Evolutionary conservation across 176 grass and related monocot species (phyloP), one percentile per base, ranked within the genome.

Genomic region (Rhipidocladum racemiflorum): DNA sequence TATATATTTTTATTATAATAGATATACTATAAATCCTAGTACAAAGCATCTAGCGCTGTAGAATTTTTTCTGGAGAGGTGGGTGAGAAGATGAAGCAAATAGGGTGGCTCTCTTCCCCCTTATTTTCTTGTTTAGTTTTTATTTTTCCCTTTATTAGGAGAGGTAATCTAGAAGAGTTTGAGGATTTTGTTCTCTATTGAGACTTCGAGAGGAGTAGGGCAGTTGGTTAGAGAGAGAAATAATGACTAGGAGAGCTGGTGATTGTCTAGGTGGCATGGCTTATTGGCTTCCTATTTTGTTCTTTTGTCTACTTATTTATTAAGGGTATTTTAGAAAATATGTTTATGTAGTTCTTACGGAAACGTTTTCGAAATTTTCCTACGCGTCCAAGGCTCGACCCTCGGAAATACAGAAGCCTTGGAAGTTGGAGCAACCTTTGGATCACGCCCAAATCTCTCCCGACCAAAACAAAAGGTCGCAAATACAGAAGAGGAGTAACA

Each of bases 181-280:
- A 53, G 54, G 56, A 89, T 84, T 88, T 75, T 87, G 76, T 91
- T 88, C 39, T 84, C 16, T 67, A 68, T 12, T 80, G 65, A 17
- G 25, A 30, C n/a, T n/a, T n/a, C n/a, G n/a, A n/a, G n/a, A n/a
- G n/a, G n/a, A n/a, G n/a, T n/a, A n/a, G n/a, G n/a, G n/a, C n/a
- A 71, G 83, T 81, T 68, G 57, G 69, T 69, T 81, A 67, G 71
- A 15, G 62, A 61, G 16, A 59, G 55, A 5, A 45, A 14, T 32
- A 77, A 69, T 87, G 89, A 79, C 65, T 83, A 81, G 76, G 76
- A 76, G 72, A 62, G 50, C 12, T 32, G 66, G 29, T 86, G 83
- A 82, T 82, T 78, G 59, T 73, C 65, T 70, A 65, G 83, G 83
- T 86, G 78, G 72, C 65, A 81, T 82, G 18, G 59, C 34, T 72